Base-by-base conservation (phyloP, 2,329 filamentous ascomycete genomes). In the Colletotrichum musicola region DNA sequence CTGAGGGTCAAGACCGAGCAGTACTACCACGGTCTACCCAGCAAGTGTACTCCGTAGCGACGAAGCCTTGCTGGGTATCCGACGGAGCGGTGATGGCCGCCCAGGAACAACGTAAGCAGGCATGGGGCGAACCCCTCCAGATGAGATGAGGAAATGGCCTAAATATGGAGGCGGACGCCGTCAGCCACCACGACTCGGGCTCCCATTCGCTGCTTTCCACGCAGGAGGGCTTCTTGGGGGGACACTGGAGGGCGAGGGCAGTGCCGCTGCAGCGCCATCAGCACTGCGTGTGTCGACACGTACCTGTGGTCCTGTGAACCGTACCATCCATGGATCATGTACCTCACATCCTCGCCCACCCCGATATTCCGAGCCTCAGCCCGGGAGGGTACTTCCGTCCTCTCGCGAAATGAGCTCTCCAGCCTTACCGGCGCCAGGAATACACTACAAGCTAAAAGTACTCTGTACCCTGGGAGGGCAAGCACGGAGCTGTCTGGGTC, bases 81-180 rank as follows among this genome's bases (percentile, higher is more conserved):
- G 38, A 22, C 25, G 14, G 22, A 35, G 46, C 58, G 47, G 35
- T 53, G 46, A 61, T 53, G 58, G 47, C 58, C 46, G 47, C 51
- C 35, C 46, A 61, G 47, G 30, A 51, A 51, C 46, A 61, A 53
- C 58, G 58, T 61, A 61, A 62, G 59, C 64, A 53, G 30, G 51
- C 44, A 50, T 53, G 58, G 51, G 59, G 58, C 22, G 25, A 56
- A 38, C 35, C 25, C 57, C 38, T 59, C 38, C 40, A 60, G 42
- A 56, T 51, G 47, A 68, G 49, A 65, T 47, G 62, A 54, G 35
- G 22, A 47, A 35, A 56, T 53, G 55, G 44, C 30, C 62, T 61
- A 65, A 65, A 50, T 68, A 51, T 68, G 62, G 65, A 68, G 62
- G 65, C 20, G 22, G 50, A 56, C 65, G 55, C 62, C 62, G 44